phyloP scores from a whole-genome alignment of 352 stramenopile species.

The Globisporangium takayamanum region DNA sequence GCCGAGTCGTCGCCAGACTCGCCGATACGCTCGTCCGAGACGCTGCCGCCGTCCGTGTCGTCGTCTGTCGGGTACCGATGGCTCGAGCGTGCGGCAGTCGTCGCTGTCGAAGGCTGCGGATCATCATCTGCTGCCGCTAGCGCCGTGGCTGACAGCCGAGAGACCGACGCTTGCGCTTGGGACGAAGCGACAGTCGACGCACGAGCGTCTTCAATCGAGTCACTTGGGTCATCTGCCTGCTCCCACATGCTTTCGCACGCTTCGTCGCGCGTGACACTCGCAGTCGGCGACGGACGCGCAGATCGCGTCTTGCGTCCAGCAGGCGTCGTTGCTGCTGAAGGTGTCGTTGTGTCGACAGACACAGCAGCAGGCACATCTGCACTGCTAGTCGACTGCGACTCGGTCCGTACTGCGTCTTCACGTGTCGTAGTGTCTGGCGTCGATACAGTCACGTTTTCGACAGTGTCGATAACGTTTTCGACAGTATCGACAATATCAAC shows the following conservation, averaged over 20 bases:
- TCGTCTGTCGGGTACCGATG: slow-evolving; percentile 8
- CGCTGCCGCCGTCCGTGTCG: slow-evolving; percentile 17
- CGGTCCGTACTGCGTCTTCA: too few relatives aligned
- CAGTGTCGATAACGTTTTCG: neutral
- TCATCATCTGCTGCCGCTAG: neutral
- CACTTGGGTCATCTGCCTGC: slow-evolving; percentile 30
- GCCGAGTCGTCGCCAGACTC: neutral
- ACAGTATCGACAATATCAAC: neutral
- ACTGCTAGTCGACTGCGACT: neutral
- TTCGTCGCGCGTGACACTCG: slow-evolving; percentile 58
- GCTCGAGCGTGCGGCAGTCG: neutral
- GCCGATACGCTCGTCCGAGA: slow-evolving; percentile 8
- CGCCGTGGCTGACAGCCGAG: neutral
- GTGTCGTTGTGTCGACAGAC: neutral
- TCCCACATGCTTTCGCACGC: slow-evolving; percentile 79
- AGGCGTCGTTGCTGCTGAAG: neutral
- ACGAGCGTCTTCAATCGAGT: neutral
- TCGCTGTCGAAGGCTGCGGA: neutral
- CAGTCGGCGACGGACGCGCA: neutral
- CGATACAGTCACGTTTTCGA: neutral
- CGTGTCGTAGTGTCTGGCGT: neutral
- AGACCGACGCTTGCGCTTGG: neutral
- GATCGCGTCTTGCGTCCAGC: neutral
- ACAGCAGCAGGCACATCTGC: neutral
- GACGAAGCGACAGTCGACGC: neutral